A percentile compares a stretch with the other conserved stretches of the same genome.
These are phyloP conservation scores for Xylaria castorea DNA, from an alignment of 495 filamentous ascomycete species.

Conservation along the genomic window DNA sequence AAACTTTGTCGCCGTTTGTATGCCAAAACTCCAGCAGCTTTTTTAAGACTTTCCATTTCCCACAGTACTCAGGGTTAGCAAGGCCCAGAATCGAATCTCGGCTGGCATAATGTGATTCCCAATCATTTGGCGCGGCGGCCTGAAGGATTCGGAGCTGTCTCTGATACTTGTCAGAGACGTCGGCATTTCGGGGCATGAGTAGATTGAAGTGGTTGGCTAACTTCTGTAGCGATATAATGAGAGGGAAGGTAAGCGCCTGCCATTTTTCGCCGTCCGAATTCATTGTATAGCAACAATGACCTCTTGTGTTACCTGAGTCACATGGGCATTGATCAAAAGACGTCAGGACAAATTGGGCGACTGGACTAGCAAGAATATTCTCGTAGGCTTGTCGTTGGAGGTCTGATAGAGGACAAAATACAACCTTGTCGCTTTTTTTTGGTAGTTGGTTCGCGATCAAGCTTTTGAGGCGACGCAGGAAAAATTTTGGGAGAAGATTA, in stretches of 20 bases:
- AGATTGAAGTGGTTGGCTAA: slow-evolving; percentile 91
- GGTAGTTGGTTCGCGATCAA: slow-evolving; percentile 95
- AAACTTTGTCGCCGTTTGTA: slow-evolving; percentile 86
- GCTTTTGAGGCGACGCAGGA: slow-evolving; percentile 90
- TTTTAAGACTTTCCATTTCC: slow-evolving; percentile 93
- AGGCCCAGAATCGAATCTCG: slow-evolving; percentile 82
- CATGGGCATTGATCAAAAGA: slow-evolving; percentile 75
- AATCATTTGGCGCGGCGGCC: slow-evolving; percentile 74
- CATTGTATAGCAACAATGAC: slow-evolving; percentile 78
- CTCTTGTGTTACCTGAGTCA: slow-evolving; percentile 69
- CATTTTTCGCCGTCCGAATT: slow-evolving; percentile 69
- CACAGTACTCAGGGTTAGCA: slow-evolving; percentile 91
- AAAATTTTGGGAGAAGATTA: slow-evolving; percentile 90
- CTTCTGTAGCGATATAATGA: slow-evolving; percentile 81
- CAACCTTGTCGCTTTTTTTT: slow-evolving; percentile 91
- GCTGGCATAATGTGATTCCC: slow-evolving; percentile 75
- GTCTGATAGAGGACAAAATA: slow-evolving; percentile 90
- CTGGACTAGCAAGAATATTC: slow-evolving; percentile 74
- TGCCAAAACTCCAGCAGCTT: slow-evolving; percentile 92
- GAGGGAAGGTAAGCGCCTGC: slow-evolving; percentile 85
- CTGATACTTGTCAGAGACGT: slow-evolving; percentile 76
- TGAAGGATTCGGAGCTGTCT: slow-evolving; percentile 81
- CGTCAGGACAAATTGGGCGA: slow-evolving; percentile 70
- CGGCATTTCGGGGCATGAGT: slow-evolving; percentile 74
- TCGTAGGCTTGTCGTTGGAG: slow-evolving; percentile 87